Base-by-base conservation (phyloP, 805 yeast species). In the Candida adriatica region DNA sequence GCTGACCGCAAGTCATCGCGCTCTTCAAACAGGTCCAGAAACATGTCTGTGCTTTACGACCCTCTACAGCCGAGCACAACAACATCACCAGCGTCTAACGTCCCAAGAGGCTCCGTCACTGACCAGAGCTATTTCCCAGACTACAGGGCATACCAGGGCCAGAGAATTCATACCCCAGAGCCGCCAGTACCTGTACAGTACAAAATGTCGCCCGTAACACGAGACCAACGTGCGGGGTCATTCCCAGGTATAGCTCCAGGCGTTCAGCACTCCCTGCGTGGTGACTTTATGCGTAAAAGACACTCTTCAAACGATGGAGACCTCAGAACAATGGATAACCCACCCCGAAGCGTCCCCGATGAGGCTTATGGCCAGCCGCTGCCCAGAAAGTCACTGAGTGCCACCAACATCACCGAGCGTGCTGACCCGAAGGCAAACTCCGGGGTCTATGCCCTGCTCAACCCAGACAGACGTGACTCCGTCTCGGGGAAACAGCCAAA, bases 31-130 rank as follows among this genome's bases (percentile, higher is more conserved):
- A 41, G 44, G 32, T 31, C 48, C 7, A 39, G 56, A 34, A 39
- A 44, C 18, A 36, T 48, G 47, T 50, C 55, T 4, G 31, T 51
- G 8, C 18, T 49, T 3, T 48, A 42, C 32, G 56, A 51, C 30
- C 56, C 56, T 6, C 34, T 51, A 9, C 53, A 49, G 20, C 41
- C 48, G 13, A 33, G 33, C 6, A 21, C 33, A 11, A 9, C 25
- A 1, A n/a, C 25, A 3, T 41, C 53, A 5, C 48, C 52, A 4
- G 38, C 46, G 1, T 9, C 40, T 2, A 17, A 39, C 4, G 13
- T 31, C 1, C 40, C 34, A 25, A 36, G 45, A 30, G 36, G 38
- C 3, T 48, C 55, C 2, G 19, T 34, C 8, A 44, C 45, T n/a
- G 48, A 46, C 5, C 27, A 23, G 10, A 34, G 41, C 6, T 47